Conservation (phyloP, 768 basidiomycete species). For the Cystofilobasidium macerans region DNA sequence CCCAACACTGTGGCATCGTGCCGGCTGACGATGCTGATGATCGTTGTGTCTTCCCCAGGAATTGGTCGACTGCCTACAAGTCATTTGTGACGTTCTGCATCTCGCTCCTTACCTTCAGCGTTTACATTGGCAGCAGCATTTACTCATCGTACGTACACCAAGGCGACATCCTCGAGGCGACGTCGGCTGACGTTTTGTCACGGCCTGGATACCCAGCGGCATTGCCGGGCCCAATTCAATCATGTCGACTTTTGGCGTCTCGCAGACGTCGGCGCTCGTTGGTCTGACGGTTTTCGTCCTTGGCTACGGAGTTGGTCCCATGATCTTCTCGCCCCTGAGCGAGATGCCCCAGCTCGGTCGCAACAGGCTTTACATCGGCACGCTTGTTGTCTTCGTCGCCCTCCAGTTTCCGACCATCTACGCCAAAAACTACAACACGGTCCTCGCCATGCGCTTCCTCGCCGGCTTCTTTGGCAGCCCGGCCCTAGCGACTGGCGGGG, state of each 20-base stretch:
- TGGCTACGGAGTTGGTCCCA: conserved; percentile 38
- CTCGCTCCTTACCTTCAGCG: conserved; percentile 25
- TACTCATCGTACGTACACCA: conserved; percentile 26
- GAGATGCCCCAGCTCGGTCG: conserved; percentile 40
- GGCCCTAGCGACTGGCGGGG: conserved; percentile 20
- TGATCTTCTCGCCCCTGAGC: conserved; percentile 31
- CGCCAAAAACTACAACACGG: conserved; percentile 33
- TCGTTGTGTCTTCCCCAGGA: background rate
- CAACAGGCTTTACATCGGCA: conserved; percentile 37
- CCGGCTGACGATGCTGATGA: background rate
- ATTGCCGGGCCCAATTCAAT: conserved; percentile 8
- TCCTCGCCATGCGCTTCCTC: conserved; percentile 29
- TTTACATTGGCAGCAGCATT: conserved; percentile 27
- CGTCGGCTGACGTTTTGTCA: too few relatives aligned
- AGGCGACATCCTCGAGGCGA: too few relatives aligned
- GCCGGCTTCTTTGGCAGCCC: conserved; percentile 36
- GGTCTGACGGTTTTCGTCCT: conserved; percentile 39
- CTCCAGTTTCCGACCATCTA: conserved; percentile 37
- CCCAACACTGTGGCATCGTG: too few relatives aligned
- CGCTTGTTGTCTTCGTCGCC: conserved; percentile 36
- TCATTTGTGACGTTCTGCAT: conserved; percentile 30
- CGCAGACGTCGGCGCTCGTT: conserved; percentile 29
- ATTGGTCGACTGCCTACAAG: conserved; percentile 24
- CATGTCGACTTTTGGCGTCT: conserved; percentile 22
- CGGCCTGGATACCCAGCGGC: background rate